Evolutionary conservation across 2,329 filamentous ascomycete genomes (phyloP), one percentile per base, ranked within the genome.

Genomic region (Fusarium vanettenii): DNA sequence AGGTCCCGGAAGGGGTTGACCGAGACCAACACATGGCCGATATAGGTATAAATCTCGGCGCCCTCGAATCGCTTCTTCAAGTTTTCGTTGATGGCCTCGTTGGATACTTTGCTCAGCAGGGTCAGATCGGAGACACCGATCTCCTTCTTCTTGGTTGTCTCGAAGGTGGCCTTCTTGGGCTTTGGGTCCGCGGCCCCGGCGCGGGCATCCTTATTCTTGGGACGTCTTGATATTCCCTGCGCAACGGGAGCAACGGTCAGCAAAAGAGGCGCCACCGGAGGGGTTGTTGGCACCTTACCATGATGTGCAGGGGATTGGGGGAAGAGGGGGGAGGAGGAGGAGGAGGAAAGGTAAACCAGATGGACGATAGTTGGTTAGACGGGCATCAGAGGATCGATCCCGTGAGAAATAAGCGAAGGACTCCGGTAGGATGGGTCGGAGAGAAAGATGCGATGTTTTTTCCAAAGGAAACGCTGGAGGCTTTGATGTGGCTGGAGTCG

Each of bases 81-180:
- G 84, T 99, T 99, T 67, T 98, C 97, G 86, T 99, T 99, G 88
- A 99, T 99, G 71, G 96, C 95, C 84, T 99, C 97, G 84, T 99
- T 98, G 76, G 95, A 98, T 76, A 99, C 97, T 85, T 98, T 98
- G 88, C 95, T 98, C 82, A 99, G 93, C 80, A 99, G 88, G 5
- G 97, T 99, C 82, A 99, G 89, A 88, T 99, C 97, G 65, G 97
- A 98, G 64, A 99, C 97, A 76, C 97, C 97, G 79, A 99, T 97
- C 85, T 99, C 95, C 90, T 98, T 98, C 92, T 98, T 99, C 90
- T 98, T 98, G 76, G 92, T 94, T 71, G 92, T 94, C 84, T 99
- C 97, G 85, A 97, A 99, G 71, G 94, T 94, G 74, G 97, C 97
- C 87, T 98, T 98, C 86, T 95, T 96, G 78, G 97, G 94, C 85